Conservation (phyloP, 257 asterid genomes). For the Solanum okadae region DNA sequence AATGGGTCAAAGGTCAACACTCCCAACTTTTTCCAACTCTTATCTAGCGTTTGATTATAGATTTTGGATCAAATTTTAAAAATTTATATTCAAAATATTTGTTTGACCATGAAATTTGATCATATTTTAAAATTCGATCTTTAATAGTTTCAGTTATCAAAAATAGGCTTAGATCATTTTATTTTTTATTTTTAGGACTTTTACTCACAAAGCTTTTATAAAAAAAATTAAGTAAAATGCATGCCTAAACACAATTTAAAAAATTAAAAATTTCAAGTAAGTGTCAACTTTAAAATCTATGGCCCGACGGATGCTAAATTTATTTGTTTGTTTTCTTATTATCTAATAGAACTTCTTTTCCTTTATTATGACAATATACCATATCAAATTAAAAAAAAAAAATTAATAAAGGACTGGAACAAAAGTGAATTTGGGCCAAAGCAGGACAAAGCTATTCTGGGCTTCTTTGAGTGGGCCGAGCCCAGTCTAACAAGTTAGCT, state of each 20-base stretch:
- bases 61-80: background rate
- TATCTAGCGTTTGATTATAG: background rate
- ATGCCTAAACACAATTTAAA: background rate
- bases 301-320: background rate
- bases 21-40: background rate
- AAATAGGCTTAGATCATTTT: background rate
- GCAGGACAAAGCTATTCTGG: background rate
- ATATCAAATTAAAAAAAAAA: background rate
- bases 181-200: too few relatives aligned
- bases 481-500: background rate
- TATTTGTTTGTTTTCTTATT: too few relatives aligned
- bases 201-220: background rate
- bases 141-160: background rate
- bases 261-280: background rate
- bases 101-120: background rate
- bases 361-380: background rate
- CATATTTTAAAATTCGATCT: background rate
- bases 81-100: background rate
- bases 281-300: background rate
- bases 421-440: background rate
- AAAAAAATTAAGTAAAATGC: too few relatives aligned
- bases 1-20: background rate
- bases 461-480: fast-evolving
- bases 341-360: background rate
- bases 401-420: background rate